phyloP scores from a whole-genome alignment of 352 stramenopile species.

The Ophiocytium majus region DNA sequence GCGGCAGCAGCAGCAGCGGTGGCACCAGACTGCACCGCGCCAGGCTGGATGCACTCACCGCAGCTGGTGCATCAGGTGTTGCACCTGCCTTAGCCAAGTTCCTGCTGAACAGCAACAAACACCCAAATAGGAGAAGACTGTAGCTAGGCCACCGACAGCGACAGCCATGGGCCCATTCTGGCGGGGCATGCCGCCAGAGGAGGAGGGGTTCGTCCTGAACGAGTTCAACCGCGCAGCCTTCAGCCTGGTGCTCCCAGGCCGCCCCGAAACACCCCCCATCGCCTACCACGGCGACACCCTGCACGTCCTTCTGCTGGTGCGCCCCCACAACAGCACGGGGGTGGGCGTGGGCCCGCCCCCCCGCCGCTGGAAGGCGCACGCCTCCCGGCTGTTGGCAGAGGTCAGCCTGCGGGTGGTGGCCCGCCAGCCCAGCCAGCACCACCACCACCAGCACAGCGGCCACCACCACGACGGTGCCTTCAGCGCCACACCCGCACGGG shows the following conservation, averaged over 20 bases:
- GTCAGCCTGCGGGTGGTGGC: neutral
- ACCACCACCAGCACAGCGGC: no score
- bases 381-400: neutral
- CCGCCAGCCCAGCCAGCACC: no score
- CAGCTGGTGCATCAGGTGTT: neutral
- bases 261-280: neutral
- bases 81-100: neutral
- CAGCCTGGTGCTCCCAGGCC: neutral
- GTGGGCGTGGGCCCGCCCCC: neutral
- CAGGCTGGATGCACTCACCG: neutral
- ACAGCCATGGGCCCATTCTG: neutral
- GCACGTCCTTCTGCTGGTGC: neutral
- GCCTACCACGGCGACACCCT: neutral
- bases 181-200: neutral
- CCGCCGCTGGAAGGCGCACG: neutral
- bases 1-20: constrained; percentile 1
- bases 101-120: neutral
- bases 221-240: neutral
- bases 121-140: neutral
- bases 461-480: neutral
- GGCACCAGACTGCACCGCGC: neutral
- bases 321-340: neutral
- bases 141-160: neutral
- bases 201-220: neutral
- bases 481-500: neutral